phyloP scores from a whole-genome alignment of 768 basidiomycete genomes.

The Cantharellus anzutake region DNA sequence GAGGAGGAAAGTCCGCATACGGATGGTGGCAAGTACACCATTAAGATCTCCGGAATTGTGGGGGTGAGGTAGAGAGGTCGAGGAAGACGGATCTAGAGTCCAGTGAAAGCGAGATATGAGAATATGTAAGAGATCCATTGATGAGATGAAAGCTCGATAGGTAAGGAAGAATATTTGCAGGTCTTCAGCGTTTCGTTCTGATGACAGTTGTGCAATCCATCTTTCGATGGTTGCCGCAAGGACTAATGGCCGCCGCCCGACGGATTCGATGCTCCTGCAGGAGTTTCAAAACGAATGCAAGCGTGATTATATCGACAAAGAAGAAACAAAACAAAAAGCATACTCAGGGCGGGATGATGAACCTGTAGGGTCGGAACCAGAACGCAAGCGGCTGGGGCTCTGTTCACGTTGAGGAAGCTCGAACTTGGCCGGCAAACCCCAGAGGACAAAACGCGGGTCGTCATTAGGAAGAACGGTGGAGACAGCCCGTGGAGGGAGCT shows the following conservation, averaged over 20 bases:
- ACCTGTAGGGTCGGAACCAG: not conserved
- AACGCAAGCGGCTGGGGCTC: slow-evolving; percentile 15
- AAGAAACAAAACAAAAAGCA: slow-evolving; percentile 6
- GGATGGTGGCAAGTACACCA: slow-evolving; percentile 38
- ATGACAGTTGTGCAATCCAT: slow-evolving; percentile 83
- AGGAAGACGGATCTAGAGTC: slow-evolving; percentile 36
- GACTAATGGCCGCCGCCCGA: slow-evolving; percentile 31
- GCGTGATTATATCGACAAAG: not conserved
- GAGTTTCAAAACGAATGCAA: not conserved
- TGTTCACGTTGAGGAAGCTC: slow-evolving; percentile 10
- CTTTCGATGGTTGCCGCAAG: slow-evolving; percentile 84
- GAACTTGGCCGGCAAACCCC: slow-evolving; percentile 31
- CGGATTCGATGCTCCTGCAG: slow-evolving; percentile 10
- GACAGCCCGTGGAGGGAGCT: too few species aligned
- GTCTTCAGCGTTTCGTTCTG: slow-evolving; percentile 71
- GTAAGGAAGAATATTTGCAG: slow-evolving; percentile 83
- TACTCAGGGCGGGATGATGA: too few species aligned
- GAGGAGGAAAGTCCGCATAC: slow-evolving; percentile 78
- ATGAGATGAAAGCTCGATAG: slow-evolving; percentile 67
- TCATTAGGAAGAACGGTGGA: slow-evolving; percentile 38
- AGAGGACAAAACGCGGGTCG: slow-evolving; percentile 82
- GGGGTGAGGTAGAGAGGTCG: slow-evolving; percentile 13
- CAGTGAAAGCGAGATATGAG: slow-evolving; percentile 80
- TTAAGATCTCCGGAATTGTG: not conserved
- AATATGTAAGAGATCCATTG: slow-evolving; percentile 61